Evolutionary conservation across 306 rosid species (phyloP).

Genomic region (Sphenostylis stenocarpa): DNA sequence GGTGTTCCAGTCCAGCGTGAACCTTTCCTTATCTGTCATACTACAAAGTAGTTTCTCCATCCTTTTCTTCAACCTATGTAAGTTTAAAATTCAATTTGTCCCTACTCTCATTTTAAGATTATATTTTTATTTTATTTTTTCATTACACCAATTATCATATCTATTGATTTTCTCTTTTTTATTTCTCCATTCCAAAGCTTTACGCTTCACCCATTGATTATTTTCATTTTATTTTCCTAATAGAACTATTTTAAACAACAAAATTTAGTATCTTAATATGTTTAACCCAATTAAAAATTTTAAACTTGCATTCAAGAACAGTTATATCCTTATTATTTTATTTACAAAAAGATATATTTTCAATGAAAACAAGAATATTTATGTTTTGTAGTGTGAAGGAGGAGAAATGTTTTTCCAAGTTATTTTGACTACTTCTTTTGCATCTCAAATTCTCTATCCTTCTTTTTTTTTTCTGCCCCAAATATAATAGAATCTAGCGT

Average conservation of each 20-base stretch:
- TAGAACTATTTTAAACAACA: no score
- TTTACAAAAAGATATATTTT: no score
- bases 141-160: neutral
- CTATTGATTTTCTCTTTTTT: neutral
- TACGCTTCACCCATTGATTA: neutral
- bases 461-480: conserved; percentile 13
- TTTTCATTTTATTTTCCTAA: no score
- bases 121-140: neutral
- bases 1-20: neutral
- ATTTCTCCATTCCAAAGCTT: neutral
- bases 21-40: conserved; percentile 12
- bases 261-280: no score
- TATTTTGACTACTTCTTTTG: conserved; percentile 15
- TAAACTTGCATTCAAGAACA: no score
- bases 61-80: conserved; percentile 17
- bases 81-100: neutral
- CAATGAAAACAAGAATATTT: no score
- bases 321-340: no score
- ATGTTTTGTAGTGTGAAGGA: neutral
- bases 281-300: no score
- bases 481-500: conserved; percentile 34
- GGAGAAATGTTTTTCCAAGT: neutral
- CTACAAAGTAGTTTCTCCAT: conserved; percentile 19
- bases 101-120: neutral
- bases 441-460: neutral